Percentiles rank a stretch among this genome's conserved stretches.
Conservation (phyloP, 1,284 basidiomycete species). For the Melampsora americana region DNA sequence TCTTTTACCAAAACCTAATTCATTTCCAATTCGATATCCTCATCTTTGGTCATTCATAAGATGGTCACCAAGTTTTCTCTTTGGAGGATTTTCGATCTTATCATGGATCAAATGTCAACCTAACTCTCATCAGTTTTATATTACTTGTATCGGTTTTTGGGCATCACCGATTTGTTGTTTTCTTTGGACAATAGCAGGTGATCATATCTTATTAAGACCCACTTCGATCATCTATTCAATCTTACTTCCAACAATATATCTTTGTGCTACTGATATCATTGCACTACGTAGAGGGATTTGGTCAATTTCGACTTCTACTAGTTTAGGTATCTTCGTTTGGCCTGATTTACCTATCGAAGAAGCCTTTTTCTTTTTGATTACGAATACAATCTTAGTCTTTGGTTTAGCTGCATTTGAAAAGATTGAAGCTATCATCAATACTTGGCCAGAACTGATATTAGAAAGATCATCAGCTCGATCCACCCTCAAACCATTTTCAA, state of each 20-base stretch:
- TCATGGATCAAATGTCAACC: conserved; percentile 13
- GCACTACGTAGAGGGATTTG: conserved; percentile 29
- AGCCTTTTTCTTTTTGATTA: conserved; percentile 52
- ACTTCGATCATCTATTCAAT: conserved; percentile 23
- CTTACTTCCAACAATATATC: conserved; percentile 30
- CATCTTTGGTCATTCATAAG: conserved; percentile 12
- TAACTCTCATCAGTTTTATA: conserved; percentile 15
- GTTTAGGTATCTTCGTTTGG: conserved; percentile 50
- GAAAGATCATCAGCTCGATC: background rate
- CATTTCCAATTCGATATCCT: background rate
- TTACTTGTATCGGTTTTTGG: conserved; percentile 29
- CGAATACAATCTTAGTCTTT: conserved; percentile 50
- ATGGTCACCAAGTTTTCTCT: conserved; percentile 19
- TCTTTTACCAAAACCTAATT: conserved; percentile 16
- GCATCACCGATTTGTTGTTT: conserved; percentile 16
- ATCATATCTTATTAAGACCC: conserved; percentile 34
- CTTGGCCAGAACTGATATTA: conserved; percentile 37
- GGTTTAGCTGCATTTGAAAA: conserved; percentile 52
- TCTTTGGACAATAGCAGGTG: conserved; percentile 37
- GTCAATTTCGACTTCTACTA: conserved; percentile 46
- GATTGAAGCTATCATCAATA: conserved; percentile 48
- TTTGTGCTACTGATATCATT: conserved; percentile 18
- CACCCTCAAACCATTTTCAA: background rate
- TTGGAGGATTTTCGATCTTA: background rate
- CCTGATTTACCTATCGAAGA: conserved; percentile 52